phyloP scores from a whole-genome alignment of 306 rosid genomes.

The Pyrus bretschneideri region DNA sequence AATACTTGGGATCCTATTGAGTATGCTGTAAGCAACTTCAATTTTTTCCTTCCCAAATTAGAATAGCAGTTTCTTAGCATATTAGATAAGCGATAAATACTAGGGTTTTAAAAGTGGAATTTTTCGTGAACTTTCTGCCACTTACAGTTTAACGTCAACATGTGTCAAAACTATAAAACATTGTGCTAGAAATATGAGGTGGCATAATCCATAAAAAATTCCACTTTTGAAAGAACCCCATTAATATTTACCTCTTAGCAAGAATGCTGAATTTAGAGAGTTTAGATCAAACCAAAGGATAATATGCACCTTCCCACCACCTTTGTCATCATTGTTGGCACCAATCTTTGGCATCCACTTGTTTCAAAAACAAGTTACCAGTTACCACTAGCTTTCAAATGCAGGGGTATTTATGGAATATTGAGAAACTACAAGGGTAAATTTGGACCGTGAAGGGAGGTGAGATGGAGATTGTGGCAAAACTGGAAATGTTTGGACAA shows the following conservation, averaged over 20 bases:
- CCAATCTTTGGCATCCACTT: constrained; percentile 5
- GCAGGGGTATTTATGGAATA: constrained; percentile 17
- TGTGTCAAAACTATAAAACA: too few relatives aligned
- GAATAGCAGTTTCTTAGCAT: neutral
- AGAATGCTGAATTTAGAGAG: neutral
- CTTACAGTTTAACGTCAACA: too few relatives aligned
- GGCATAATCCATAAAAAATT: too few relatives aligned
- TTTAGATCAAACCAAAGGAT: neutral
- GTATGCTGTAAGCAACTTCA: neutral
- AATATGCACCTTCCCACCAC: neutral
- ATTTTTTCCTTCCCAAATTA: neutral
- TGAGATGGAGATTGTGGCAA: constrained; percentile 8
- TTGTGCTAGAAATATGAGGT: too few relatives aligned
- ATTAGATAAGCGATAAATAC: too few relatives aligned
- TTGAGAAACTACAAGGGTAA: neutral
- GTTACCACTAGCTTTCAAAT: neutral
- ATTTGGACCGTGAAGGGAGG: constrained; percentile 11
- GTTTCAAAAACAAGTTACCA: neutral
- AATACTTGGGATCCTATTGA: neutral
- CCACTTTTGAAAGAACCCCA: too few relatives aligned
- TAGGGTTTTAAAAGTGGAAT: too few relatives aligned
- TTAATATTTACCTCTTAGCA: neutral
- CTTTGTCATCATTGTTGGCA: neutral
- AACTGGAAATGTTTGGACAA: constrained; percentile 27
- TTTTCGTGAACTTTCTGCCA: too few relatives aligned